Conservation (phyloP, 345 rosid genomes). For the Syzygium jambos region DNA sequence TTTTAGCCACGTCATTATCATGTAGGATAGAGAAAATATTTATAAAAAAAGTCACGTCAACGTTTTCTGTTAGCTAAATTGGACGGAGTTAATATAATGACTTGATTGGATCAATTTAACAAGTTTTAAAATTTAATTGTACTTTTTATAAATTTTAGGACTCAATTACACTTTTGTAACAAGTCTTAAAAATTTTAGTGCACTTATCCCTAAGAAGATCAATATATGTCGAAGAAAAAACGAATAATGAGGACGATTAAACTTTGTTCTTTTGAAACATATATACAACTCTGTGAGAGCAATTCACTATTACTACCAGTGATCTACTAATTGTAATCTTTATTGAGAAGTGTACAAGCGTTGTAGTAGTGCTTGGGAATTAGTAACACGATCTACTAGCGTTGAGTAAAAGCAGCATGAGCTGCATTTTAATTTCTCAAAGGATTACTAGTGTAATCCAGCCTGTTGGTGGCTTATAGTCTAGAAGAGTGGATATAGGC, state of each 20-base stretch:
- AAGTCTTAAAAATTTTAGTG: too few relatives aligned
- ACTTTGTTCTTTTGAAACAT: neutral
- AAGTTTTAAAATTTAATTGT: too few relatives aligned
- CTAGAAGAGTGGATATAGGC: rapidly evolving
- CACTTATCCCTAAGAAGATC: too few relatives aligned
- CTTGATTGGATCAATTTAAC: too few relatives aligned
- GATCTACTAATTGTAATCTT: neutral
- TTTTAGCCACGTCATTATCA: too few relatives aligned
- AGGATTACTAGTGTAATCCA: neutral
- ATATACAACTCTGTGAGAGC: neutral
- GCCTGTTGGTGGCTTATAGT: neutral
- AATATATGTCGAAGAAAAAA: neutral
- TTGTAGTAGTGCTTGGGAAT: neutral
- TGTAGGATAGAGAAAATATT: too few relatives aligned
- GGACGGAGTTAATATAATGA: too few relatives aligned
- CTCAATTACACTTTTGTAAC: too few relatives aligned
- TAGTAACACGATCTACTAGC: neutral
- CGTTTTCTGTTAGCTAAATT: too few relatives aligned
- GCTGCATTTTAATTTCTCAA: neutral
- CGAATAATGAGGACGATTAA: neutral
- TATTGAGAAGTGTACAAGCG: neutral
- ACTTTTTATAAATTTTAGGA: too few relatives aligned
- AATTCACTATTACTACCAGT: neutral
- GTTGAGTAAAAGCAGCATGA: neutral
- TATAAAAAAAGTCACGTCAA: too few relatives aligned